A percentile compares a stretch with the other conserved stretches of the same genome.
Conservation (phyloP, 208 protist species). For the Acanthamoeba culbertsoni region DNA sequence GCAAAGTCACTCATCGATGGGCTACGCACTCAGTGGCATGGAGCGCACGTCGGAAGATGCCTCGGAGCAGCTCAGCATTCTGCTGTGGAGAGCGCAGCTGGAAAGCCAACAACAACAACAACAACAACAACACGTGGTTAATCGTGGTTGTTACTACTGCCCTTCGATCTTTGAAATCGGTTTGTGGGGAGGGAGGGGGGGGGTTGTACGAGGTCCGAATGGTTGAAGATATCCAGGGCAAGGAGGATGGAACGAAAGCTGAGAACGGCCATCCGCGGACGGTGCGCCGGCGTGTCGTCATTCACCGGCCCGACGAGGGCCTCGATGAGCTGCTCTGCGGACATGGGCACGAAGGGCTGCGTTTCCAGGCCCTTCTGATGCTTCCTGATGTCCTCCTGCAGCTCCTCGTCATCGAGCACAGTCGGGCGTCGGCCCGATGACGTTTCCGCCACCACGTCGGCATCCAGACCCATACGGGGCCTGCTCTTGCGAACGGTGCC, state of each 20-base stretch:
- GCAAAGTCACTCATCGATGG: no score
- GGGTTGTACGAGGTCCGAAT: background rate
- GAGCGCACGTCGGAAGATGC: background rate
- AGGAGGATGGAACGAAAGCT: background rate
- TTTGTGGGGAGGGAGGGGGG: no score
- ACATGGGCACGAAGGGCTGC: background rate
- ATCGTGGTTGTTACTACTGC: no score
- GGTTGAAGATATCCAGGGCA: background rate
- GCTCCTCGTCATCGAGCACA: background rate
- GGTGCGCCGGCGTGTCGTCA: background rate
- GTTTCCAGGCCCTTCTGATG: background rate
- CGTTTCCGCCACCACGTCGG: background rate
- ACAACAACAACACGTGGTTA: background rate
- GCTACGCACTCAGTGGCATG: background rate
- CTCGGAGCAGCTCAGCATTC: background rate
- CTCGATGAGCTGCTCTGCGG: background rate
- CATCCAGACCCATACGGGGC: background rate
- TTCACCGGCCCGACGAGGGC: background rate
- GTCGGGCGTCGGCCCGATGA: background rate
- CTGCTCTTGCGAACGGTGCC: background rate
- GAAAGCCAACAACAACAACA: background rate
- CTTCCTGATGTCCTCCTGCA: background rate
- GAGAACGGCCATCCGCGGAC: background rate
- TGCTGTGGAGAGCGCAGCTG: background rate
- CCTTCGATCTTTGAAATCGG: no score